A percentile compares a stretch with the other conserved stretches of the same genome.
Evolutionary conservation across 257 asterid genomes (phyloP).

Genomic region (Leptodermis oblonga): DNA sequence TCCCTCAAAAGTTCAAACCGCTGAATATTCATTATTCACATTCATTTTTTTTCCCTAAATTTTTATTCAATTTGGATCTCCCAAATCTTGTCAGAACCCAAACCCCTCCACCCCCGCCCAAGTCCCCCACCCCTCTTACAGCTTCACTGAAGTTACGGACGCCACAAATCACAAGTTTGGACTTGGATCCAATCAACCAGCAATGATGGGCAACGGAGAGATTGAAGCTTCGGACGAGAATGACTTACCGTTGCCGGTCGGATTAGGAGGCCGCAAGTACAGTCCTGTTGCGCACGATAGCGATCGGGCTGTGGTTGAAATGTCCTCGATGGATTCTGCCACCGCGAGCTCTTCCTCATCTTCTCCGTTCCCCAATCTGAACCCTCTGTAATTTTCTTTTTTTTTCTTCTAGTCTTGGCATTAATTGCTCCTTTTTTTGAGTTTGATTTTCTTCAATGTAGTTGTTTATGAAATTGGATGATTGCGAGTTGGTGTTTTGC

Average conservation of each 20-base stretch:
- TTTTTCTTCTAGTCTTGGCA: background rate
- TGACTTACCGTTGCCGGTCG: conserved; percentile 21
- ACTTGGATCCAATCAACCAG: conserved; percentile 7
- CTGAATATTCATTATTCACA: too few relatives aligned
- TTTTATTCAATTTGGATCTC: background rate
- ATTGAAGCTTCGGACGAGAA: conserved; percentile 26
- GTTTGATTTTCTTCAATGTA: conserved; percentile 2
- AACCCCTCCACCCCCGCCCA: background rate
- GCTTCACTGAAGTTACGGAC: background rate
- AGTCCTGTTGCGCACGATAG: conserved; percentile 34
- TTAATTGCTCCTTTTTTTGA: background rate
- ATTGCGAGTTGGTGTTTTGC: background rate
- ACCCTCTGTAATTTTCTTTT: conserved; percentile 20
- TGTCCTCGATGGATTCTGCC: conserved; percentile 31
- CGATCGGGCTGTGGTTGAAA: conserved; percentile 41
- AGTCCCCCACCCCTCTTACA: background rate
- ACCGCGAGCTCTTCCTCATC: conserved; percentile 22
- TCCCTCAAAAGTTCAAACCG: too few relatives aligned
- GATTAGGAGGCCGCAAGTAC: conserved; percentile 28
- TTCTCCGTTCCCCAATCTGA: conserved; percentile 18
- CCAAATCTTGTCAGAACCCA: conserved; percentile 11
- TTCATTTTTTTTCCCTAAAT: too few relatives aligned
- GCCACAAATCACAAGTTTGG: background rate
- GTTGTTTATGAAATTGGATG: conserved; percentile 1
- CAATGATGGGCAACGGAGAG: conserved; percentile 30